Base-by-base conservation (phyloP, 176 grass and related monocot species). In the Oropetium thomaeum region DNA sequence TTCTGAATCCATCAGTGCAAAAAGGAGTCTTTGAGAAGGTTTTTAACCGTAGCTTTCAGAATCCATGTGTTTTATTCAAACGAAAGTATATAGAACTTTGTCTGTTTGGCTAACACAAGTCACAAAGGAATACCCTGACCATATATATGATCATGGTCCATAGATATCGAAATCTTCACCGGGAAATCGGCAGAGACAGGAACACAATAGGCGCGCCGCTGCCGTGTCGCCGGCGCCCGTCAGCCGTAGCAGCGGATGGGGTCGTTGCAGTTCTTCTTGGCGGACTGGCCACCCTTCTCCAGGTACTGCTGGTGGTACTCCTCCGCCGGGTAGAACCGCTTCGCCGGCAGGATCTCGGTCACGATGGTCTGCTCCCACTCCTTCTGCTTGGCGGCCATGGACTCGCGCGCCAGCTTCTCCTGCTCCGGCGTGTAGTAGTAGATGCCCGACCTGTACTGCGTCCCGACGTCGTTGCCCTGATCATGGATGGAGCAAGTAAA, bases 391-490 rank as follows among this genome's bases (percentile, higher is more conserved):
- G 27, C 79, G 47, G 75, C 91, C 67, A 83, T 37, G 14, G 89
- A 94, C 63, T 84, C 84, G 32, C 61, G 60, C 16, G 95, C 91
- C 32, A 65, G 10, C 76, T 20, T 74, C 67, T 87, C 86, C 81
- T 98, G 95, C 67, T 89, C 91, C 61, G 86, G 71, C 31, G 67
- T 94, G 71, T 98, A 98, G 86, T 90, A 94, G 79, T 98, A 98
- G 84, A 94, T 98, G 58, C 95, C 95, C 16, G 95, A 98, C 15
- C 95, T 76, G 83, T 98, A 98, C 61, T 98, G 95, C n/a, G 89
- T 92, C 40, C 95, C 91, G 11, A 90, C 84, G 81, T 98, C 91
- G 42, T 87, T 86, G 81, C 91, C 95, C 95, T 1, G 14, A n/a
- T n/a, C 4, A 16, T 2, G 37, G 27, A 39, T 11, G 19, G 16